phyloP scores from a whole-genome alignment of 805 yeast genomes.

The Cyberlindnera mycetangii region DNA sequence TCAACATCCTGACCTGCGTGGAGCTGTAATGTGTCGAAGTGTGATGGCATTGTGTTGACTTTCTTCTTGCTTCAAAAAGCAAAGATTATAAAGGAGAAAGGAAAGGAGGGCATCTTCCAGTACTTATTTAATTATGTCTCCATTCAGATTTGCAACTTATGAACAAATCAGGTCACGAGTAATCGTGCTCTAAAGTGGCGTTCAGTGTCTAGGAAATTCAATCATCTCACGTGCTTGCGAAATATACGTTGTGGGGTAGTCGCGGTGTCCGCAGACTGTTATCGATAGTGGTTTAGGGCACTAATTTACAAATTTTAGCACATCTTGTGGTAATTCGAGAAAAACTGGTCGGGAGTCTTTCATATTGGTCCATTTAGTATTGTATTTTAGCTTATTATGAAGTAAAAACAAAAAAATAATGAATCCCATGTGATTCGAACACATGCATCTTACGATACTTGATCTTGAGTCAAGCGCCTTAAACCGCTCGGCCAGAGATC shows the following conservation, averaged over 20 bases:
- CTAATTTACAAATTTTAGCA: too few species aligned
- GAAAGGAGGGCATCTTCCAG: not conserved
- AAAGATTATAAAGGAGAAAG: not conserved
- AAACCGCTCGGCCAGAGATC: slow-evolving; percentile 27
- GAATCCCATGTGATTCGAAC: slow-evolving; percentile 25
- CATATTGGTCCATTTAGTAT: too few species aligned
- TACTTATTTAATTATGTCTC: not conserved
- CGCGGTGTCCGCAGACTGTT: not conserved
- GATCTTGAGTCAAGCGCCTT: slow-evolving; percentile 26
- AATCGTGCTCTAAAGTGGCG: slow-evolving; percentile 1
- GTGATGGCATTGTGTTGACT: slow-evolving; percentile 39
- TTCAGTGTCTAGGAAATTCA: not conserved
- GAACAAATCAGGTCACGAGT: not conserved
- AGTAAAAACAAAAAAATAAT: slow-evolving; percentile 22
- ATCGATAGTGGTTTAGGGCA: too few species aligned
- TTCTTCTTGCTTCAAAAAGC: not conserved
- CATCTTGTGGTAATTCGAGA: too few species aligned
- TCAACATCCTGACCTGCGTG: slow-evolving; percentile 91
- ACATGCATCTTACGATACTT: slow-evolving; percentile 25
- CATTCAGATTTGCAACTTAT: too few species aligned
- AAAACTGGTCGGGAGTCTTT: too few species aligned
- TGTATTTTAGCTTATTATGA: too few species aligned
- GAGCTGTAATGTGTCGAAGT: slow-evolving; percentile 86
- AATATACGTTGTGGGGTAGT: not conserved
- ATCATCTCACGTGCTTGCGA: slow-evolving; percentile 2